phyloP scores from a whole-genome alignment of 768 basidiomycete genomes.

The Cantharellus anzutake region DNA sequence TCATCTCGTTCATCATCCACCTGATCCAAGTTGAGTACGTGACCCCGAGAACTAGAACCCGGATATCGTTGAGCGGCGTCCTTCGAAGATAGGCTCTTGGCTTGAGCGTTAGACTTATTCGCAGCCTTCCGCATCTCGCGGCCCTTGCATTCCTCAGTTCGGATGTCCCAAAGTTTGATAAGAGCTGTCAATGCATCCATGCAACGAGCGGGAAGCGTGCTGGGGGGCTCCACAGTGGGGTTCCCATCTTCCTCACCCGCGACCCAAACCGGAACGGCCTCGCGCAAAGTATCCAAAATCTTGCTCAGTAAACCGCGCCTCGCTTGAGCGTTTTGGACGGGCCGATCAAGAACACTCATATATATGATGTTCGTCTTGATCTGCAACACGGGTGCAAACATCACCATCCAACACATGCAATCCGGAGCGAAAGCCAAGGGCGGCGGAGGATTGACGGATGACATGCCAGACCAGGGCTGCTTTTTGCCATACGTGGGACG shows the following conservation, averaged over 20 bases:
- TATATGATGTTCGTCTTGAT: neutral
- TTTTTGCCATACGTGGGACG: neutral
- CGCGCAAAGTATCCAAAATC: neutral
- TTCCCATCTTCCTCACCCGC: neutral
- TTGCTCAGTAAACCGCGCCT: neutral
- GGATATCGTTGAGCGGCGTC: too few relatives aligned
- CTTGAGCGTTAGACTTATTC: too few relatives aligned
- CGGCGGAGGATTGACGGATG: neutral
- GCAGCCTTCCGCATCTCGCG: too few relatives aligned
- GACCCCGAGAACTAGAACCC: too few relatives aligned
- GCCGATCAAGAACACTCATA: neutral
- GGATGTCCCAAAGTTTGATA: neutral
- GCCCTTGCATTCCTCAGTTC: too few relatives aligned
- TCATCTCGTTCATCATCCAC: too few relatives aligned
- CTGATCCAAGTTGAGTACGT: too few relatives aligned
- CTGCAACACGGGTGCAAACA: neutral
- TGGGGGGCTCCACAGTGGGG: neutral
- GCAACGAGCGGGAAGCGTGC: neutral
- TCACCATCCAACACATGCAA: neutral
- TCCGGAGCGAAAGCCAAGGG: neutral
- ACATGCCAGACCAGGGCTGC: neutral
- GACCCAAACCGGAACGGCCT: neutral
- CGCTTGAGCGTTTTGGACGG: neutral
- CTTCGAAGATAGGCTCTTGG: too few relatives aligned
- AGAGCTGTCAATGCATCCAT: neutral